These are phyloP conservation scores for Auricularia cornea DNA, from an alignment of 768 basidiomycete genomes.

Conservation along the genomic window DNA sequence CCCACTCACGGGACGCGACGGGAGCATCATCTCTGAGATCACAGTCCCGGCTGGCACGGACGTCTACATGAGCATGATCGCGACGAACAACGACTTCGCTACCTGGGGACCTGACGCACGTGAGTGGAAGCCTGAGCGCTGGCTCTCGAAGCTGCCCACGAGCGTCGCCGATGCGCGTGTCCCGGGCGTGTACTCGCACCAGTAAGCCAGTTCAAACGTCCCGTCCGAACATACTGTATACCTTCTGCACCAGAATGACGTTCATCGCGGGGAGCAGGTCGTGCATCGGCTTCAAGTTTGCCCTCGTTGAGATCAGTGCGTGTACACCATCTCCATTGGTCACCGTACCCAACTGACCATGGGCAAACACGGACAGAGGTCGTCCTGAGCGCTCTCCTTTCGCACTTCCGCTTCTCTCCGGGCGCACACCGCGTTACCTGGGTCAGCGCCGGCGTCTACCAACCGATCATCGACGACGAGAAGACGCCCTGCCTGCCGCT, in stretches of 20 bases:
- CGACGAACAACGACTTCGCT: constrained; percentile 26
- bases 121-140: constrained; percentile 38
- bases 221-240: too few relatives aligned
- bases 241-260: constrained; percentile 45
- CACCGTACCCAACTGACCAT: too few relatives aligned
- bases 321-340: too few relatives aligned
- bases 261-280: constrained; percentile 47
- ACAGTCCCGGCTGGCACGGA: constrained; percentile 20
- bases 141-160: constrained; percentile 27
- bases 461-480: too few relatives aligned
- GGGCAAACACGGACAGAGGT: too few relatives aligned
- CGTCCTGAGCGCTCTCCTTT: constrained; percentile 29
- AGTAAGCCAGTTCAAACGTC: constrained; percentile 41
- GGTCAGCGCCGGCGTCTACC: constrained; percentile 7
- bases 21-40: constrained; percentile 12
- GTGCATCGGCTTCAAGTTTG: constrained; percentile 48
- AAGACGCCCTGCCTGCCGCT: too few relatives aligned
- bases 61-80: constrained; percentile 18
- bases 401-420: constrained; percentile 26
- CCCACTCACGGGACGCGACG: constrained; percentile 1
- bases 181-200: constrained; percentile 41
- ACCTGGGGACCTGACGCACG: constrained; percentile 35
- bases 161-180: constrained; percentile 22
- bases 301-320: constrained; percentile 50
- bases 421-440: constrained; percentile 35